Conservation (phyloP, 306 rosid genomes). For the Adenanthera pavonina region DNA sequence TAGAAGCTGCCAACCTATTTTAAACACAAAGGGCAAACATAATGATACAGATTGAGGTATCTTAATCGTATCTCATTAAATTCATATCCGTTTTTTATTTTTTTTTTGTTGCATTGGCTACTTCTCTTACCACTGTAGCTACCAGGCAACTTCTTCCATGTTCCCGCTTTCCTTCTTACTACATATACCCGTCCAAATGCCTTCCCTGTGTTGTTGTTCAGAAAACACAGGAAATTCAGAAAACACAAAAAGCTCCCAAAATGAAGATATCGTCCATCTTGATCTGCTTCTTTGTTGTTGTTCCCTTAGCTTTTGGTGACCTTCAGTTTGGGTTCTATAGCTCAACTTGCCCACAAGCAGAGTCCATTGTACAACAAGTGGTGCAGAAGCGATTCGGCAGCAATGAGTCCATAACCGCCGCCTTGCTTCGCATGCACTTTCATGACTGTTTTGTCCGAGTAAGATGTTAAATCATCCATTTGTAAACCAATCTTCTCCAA, state of each 20-base stretch:
- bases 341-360: background rate
- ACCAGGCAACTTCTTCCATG: background rate
- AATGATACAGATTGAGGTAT: background rate
- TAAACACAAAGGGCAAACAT: background rate
- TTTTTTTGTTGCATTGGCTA: background rate
- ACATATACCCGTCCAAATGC: background rate
- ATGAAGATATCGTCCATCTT: background rate
- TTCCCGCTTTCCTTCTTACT: background rate
- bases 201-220: no score
- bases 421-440: background rate
- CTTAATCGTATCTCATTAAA: background rate
- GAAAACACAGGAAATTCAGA: background rate
- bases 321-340: background rate
- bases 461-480: background rate
- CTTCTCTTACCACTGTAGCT: background rate
- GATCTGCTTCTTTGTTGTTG: background rate
- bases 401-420: background rate
- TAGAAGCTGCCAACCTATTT: background rate
- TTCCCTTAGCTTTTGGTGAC: background rate
- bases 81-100: background rate
- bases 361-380: constrained; percentile 2
- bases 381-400: background rate
- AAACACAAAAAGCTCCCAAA: background rate
- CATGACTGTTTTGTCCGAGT: background rate
- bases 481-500: background rate